Evolutionary conservation across 202 grass and related monocot species (phyloP), one percentile per base, ranked within the genome.

Genomic region (Musa balbisiana): DNA sequence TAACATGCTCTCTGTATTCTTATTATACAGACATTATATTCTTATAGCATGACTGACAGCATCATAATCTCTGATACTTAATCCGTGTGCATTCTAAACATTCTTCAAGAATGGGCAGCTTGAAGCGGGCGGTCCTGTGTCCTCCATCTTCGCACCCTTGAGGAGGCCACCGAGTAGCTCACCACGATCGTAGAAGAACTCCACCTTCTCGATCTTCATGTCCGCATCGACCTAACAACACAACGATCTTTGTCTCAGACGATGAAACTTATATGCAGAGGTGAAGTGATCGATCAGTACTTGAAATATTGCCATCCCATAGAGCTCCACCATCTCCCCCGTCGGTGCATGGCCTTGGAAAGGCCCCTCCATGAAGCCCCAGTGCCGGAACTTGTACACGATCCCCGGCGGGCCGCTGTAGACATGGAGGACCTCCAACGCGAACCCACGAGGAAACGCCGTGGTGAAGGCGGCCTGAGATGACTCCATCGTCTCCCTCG

Each of bases 151-250:
- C 51, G 64, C 73, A 49, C 78, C 66, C 56, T 77, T 74, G 11
- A 85, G 71, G 13, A 85, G 73, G 49, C 55, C 43, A 11, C 73
- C 73, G 11, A 85, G 83, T 3, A 85, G 51, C 25, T 85, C 83
- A 2, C 83, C 83, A 11, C 66, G 83, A 50, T 85, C 78, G 2
- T 67, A 85, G 67, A 85, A 85, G 78, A 85, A 85, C 69, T 85
- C 78, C 3, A 51, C 78, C 69, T 77, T 81, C 78, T 76, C 80
- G 27, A 77, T 16, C 52, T 73, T 85, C 78, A 75, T 80, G 12
- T 20, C 27, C 56, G 77, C 78, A 51, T 81, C 73, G 6, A 81
- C 78, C 83, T 85, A 49, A 8, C 2, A 74, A 33, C 3, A 27
- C 4, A 43, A 17, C 9, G n/a, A 71, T n/a, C 56, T 6, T 60